These are phyloP conservation scores for Triangularia verruculosa DNA, from an alignment of 2,329 filamentous ascomycete genomes.

Conservation along the genomic window DNA sequence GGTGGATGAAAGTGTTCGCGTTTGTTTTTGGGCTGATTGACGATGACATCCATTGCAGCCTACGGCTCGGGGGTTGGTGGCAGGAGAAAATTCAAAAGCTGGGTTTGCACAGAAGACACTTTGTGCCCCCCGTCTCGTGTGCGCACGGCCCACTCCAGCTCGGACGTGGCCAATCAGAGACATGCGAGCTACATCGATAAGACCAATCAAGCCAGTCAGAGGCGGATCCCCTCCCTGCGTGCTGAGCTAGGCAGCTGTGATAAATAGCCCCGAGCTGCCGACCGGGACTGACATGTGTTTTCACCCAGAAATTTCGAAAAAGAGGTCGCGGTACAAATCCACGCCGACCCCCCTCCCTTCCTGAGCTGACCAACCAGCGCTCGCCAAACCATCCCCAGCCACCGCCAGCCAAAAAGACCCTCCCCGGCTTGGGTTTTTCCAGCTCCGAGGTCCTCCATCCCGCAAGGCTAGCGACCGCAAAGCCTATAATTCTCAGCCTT, in stretches of 20 bases:
- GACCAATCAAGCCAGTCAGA: slow-evolving; percentile 31
- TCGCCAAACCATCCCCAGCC: slow-evolving; percentile 15
- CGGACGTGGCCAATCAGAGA: slow-evolving; percentile 25
- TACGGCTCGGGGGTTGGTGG: not conserved
- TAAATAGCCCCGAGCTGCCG: slow-evolving; percentile 39
- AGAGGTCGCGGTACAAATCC: slow-evolving; percentile 26
- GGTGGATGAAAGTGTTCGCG: too few species aligned
- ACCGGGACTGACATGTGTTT: slow-evolving; percentile 35
- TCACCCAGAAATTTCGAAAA: slow-evolving; percentile 30
- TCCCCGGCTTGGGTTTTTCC: not conserved
- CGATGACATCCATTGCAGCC: not conserved
- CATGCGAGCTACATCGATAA: slow-evolving; percentile 26
- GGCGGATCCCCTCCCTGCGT: slow-evolving; percentile 23
- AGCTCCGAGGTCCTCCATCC: slow-evolving; percentile 24
- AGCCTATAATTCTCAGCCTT: slow-evolving; percentile 32
- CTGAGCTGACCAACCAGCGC: slow-evolving; percentile 22
- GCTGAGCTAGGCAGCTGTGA: slow-evolving; percentile 30
- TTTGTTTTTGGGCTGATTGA: not conserved
- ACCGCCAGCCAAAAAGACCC: slow-evolving; percentile 10
- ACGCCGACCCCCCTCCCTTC: slow-evolving; percentile 5
- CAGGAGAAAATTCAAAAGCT: slow-evolving; percentile 11
- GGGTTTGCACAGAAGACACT: slow-evolving; percentile 20
- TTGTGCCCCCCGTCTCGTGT: slow-evolving; percentile 23
- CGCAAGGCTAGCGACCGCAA: slow-evolving; percentile 30
- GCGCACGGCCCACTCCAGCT: slow-evolving; percentile 25